Conservation (phyloP, 2,329 filamentous ascomycete genomes). For the Capronia epimyces region DNA sequence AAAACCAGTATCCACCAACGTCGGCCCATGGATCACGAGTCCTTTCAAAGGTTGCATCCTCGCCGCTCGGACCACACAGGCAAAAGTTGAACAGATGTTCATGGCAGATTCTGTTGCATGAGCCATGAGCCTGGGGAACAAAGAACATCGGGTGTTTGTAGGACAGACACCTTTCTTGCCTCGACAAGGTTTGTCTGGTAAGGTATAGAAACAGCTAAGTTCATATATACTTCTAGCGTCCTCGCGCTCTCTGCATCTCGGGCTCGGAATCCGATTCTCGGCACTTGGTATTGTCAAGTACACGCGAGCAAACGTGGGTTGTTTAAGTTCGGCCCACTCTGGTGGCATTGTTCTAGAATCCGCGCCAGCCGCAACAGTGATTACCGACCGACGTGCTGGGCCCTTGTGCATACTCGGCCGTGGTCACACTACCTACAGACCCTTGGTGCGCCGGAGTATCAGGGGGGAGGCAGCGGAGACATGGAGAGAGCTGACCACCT, state of each 20-base stretch:
- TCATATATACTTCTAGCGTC: too few relatives aligned
- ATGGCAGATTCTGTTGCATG: too few relatives aligned
- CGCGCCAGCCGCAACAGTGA: conserved; percentile 6
- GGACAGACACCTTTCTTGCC: too few relatives aligned
- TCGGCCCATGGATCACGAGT: not conserved
- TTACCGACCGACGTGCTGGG: conserved; percentile 4
- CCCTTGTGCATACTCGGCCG: not conserved
- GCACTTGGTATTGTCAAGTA: not conserved
- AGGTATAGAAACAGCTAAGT: too few relatives aligned
- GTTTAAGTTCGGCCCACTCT: not conserved
- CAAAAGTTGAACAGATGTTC: not conserved
- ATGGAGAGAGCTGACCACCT: conserved; percentile 7
- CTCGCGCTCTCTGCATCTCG: too few relatives aligned
- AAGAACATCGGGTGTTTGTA: too few relatives aligned
- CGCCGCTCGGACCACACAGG: not conserved
- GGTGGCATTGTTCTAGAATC: conserved; percentile 15
- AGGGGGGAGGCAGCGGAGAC: conserved; percentile 7
- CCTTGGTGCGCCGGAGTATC: not conserved
- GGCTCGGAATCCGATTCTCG: not conserved
- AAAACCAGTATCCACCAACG: not conserved
- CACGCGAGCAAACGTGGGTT: too few relatives aligned
- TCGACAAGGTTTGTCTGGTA: too few relatives aligned
- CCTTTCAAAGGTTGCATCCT: not conserved
- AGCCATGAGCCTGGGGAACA: too few relatives aligned
- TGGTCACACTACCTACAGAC: conserved; percentile 1